Base-by-base conservation (phyloP, 371 early-diverging fungal species). In the Mortierella sp. region DNA sequence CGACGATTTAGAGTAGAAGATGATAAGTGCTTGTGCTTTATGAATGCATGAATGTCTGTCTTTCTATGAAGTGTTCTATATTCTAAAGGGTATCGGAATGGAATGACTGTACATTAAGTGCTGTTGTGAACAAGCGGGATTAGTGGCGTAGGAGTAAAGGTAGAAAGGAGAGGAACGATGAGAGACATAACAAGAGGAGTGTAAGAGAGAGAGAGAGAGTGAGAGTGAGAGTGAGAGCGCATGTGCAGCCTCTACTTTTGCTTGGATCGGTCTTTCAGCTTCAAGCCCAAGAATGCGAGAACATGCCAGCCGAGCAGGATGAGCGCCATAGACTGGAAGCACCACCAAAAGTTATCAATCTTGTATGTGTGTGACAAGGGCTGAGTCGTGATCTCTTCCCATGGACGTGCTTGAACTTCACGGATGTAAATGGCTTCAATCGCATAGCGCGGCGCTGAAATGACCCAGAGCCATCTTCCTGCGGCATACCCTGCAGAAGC, bases 361-460 rank as follows among this genome's bases (percentile, higher is more conserved):
- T 62, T 45, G 51, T 66, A 71, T 0, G 67, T 72, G 38, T 67
- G 64, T 2, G 63, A 34, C 27, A 79, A 28, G 13, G 54, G 63
- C 38, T 53, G 50, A 10, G 9, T 56, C 19, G 31, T 21, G 53
- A 82, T 82, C 52, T 81, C 81, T 14, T 56, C 24, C 71, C 80
- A 80, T 5, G 79, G 61, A 21, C 86, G 41, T 1, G 82, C 82
- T n/a, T 60, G 61, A 14, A 82, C 58, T 62, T 86, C 87, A 27
- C 62, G 70, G 42, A 86, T 48, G 50, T 83, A 87, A 23, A 84
- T 63, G 3, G 85, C 82, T 43, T 84, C 85, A 49, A 87, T 80
- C 6, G 86, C 86, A 66, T 82, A 86, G 18, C 86, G 56, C 9
- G 83, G 85, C 5, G 86, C 81, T 12, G 85, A 84, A 7, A 84